Evolutionary conservation across 1,284 basidiomycete species (phyloP), one percentile per base, ranked within the genome.

Genomic region (Pseudozyma sp.): DNA sequence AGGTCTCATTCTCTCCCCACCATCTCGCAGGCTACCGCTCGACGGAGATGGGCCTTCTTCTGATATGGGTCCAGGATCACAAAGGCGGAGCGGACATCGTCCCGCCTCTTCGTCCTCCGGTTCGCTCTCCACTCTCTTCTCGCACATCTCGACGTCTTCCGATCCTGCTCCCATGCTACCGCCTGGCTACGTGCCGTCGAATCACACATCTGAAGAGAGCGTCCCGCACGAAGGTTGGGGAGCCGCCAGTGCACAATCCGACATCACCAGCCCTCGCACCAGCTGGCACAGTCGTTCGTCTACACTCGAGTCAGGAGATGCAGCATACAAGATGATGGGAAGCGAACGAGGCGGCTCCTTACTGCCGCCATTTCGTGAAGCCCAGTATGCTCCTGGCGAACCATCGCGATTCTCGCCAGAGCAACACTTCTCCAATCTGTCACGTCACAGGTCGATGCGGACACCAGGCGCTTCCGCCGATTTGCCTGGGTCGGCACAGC

Each of bases 251-350:
- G 60, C 58, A 13, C 70, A 55, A 31, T 77, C 69, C 11, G 59
- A 59, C 13, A 65, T 31, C 49, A 78, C 68, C 3, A 75, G 72
- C 44, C 72, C 73, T 19, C 61, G 73, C 38, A 76, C 74, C 42
- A 71, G 74, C 59, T 78, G 76, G 76, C 76, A 76, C 54, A 78
- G 76, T 51, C 68, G 74, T 35, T 76, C 76, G 1, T 78, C 76
- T 25, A 78, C 76, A 13, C 62, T 78, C 50, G 76, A 78, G 31
- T 76, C 74, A 2, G 63, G 66, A 45, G 76, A 78, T n/a, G 59
- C 73, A n/a, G 58, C 64, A 5, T 62, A 70, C 55, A 76, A 75
- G 49, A 70, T 63, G 67, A 52, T 55, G 19, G 47, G 59, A 39
- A 35, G 49, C 35, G 71, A 76, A 13, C 63, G 68, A 38, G 34